A percentile compares a stretch with the other conserved stretches of the same genome.
Conservation (phyloP, 495 filamentous ascomycete genomes). For the Staphylotrichum tortipilum region DNA sequence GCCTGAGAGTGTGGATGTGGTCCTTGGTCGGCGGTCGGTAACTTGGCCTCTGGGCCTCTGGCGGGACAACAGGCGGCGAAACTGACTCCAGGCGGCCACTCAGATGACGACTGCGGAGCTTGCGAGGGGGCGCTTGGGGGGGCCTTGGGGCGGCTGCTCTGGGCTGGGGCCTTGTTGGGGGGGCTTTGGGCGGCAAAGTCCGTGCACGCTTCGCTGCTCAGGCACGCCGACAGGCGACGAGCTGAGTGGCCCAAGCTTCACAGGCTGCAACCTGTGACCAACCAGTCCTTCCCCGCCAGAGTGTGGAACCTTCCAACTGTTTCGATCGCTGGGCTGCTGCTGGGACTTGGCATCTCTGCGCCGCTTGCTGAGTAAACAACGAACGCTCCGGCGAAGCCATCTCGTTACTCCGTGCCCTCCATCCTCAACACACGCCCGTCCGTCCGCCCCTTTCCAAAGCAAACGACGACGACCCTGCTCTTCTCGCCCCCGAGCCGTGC, state of each 20-base stretch:
- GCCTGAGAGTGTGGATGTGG: no score
- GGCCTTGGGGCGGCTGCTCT: no score
- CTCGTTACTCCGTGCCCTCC: no score
- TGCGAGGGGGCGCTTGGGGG: no score
- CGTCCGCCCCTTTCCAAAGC: no score
- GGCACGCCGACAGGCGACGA: not conserved
- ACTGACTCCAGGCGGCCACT: constrained; percentile 27
- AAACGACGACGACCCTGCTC: no score
- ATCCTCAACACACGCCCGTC: no score
- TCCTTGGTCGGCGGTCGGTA: not conserved
- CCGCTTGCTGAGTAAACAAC: not conserved
- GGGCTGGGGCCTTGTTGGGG: no score
- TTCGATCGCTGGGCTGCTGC: constrained; percentile 7
- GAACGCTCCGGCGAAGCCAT: no score
- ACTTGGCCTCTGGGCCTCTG: constrained; percentile 2
- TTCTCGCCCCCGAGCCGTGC: no score
- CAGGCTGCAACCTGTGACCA: constrained; percentile 2
- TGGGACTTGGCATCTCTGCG: not conserved
- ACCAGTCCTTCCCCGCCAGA: not conserved
- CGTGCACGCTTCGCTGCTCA: constrained; percentile 23
- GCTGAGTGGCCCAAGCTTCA: constrained; percentile 19
- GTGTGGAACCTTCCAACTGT: constrained; percentile 10
- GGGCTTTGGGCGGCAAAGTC: constrained; percentile 30
- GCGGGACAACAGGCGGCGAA: constrained; percentile 5
- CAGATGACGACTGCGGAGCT: constrained; percentile 32